A percentile compares a stretch with the other conserved stretches of the same genome.
Conservation (phyloP, 139 green algal species). For the Astrephomene gubernaculifera region DNA sequence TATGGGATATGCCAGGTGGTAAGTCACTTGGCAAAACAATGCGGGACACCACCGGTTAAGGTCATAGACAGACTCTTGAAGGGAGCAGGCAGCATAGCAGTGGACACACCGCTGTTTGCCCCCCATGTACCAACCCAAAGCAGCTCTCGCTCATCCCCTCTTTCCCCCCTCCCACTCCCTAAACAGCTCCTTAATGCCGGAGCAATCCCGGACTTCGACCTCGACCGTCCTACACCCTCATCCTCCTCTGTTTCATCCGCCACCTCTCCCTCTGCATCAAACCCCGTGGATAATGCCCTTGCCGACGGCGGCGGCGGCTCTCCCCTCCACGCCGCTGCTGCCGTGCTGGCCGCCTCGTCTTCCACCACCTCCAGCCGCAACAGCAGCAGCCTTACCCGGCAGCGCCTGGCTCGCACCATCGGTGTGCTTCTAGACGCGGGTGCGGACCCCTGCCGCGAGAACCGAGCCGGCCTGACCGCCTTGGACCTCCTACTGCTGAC, state of each 20-base stretch:
- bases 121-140: no score
- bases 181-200: constrained; percentile 1
- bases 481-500: constrained; percentile 15
- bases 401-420: not conserved
- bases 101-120: no score
- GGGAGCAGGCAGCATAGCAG: no score
- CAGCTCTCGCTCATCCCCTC: not conserved
- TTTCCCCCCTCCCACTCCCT: not conserved
- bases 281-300: no score
- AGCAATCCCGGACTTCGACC: not conserved
- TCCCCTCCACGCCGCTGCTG: not conserved
- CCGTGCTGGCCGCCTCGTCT: not conserved
- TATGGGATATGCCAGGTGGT: constrained; percentile 9
- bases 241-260: not conserved
- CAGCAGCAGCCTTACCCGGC: not conserved
- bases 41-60: no score
- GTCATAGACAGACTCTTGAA: no score
- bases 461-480: constrained; percentile 2
- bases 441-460: constrained; percentile 5
- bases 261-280: no score
- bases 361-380: not conserved
- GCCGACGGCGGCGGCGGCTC: not conserved
- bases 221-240: not conserved
- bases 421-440: not conserved
- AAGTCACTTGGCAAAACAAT: not conserved